A percentile compares a stretch with the other conserved stretches of the same genome.
Evolutionary conservation across 2,329 filamentous ascomycete species (phyloP).

Genomic region (Shiraia sp.): DNA sequence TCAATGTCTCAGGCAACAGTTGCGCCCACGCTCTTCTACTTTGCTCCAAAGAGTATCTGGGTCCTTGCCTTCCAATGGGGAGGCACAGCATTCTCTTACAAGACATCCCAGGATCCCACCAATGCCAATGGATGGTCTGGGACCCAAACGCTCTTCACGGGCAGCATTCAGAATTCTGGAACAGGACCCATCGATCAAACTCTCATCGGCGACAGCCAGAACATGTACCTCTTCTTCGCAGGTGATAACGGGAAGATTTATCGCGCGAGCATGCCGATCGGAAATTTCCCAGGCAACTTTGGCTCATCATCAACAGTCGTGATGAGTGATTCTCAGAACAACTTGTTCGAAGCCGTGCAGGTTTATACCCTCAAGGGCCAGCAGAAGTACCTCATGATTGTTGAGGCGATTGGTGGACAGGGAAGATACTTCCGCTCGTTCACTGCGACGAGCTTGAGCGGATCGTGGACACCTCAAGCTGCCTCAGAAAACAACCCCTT

Average conservation of each 20-base stretch:
- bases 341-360: conserved; percentile 69
- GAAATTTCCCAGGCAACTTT: conserved; percentile 64
- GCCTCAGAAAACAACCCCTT: conserved; percentile 62
- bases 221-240: conserved; percentile 70
- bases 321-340: conserved; percentile 57
- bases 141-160: conserved; percentile 60
- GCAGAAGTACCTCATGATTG: conserved; percentile 66
- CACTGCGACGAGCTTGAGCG: conserved; percentile 61
- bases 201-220: conserved; percentile 62
- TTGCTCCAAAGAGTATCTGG: conserved; percentile 64
- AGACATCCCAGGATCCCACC: conserved; percentile 61
- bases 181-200: conserved; percentile 67
- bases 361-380: conserved; percentile 65
- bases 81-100: conserved; percentile 61
- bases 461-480: conserved; percentile 63
- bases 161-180: conserved; percentile 55
- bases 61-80: conserved; percentile 70
- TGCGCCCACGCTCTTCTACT: conserved; percentile 67
- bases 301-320: conserved; percentile 56
- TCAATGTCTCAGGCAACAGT: conserved; percentile 53
- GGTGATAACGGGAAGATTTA: conserved; percentile 71
- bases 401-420: conserved; percentile 61
- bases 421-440: conserved; percentile 71
- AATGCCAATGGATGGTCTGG: conserved; percentile 62
- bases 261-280: conserved; percentile 64